Evolutionary conservation across 2,329 filamentous ascomycete genomes (phyloP), one percentile per base, ranked within the genome.

Genomic region (Alternaria brassicae): DNA sequence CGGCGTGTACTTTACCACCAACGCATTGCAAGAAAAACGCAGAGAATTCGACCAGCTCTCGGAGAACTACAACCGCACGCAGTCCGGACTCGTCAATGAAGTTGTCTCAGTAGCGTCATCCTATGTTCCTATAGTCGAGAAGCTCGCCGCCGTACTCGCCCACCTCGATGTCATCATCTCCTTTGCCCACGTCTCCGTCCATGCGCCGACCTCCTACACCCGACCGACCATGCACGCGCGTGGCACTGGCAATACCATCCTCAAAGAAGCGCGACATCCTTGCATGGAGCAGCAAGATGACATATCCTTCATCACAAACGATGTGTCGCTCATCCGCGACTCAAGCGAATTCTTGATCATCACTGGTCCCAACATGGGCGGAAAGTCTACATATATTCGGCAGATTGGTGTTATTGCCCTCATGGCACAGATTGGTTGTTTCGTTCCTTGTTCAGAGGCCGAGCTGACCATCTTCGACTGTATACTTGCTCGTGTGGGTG

Each of bases 251-350:
- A 90, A 93, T 70, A 99, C 95, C 0, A 82, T 96, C 21, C 85
- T 99, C n/a, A 91, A 89, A 65, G 96, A 97, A 80, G 92, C 95
- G 2, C 90, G 96, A 10, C 95, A 99, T 74, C 96, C 96, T 0
- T 99, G 95, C 75, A 91, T 99, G 87, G 95, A 99, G 77, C 93
- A 97, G 87, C 95, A 99, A 79, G 96, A 99, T 71, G 95, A 99
- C 72, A 89, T 99, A 40, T 93, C 94, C 63, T 99, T 99, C 81
- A 99, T 99, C 79, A 97, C 94, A 56, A 99, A 99, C 77, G 94
- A 99, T 69, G 92, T 98, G 21, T 88, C 89, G 53, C 87, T 99
- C 36, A 84, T 87, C 5, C 89, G 93, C 8, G 89, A 89, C 57
- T 84, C 86, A 47, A 96, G 92, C 0, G 93, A 94, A 3, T 98